Evolutionary conservation across 352 stramenopile genomes (phyloP).

Genomic region (Halophytophthora batemanensis): DNA sequence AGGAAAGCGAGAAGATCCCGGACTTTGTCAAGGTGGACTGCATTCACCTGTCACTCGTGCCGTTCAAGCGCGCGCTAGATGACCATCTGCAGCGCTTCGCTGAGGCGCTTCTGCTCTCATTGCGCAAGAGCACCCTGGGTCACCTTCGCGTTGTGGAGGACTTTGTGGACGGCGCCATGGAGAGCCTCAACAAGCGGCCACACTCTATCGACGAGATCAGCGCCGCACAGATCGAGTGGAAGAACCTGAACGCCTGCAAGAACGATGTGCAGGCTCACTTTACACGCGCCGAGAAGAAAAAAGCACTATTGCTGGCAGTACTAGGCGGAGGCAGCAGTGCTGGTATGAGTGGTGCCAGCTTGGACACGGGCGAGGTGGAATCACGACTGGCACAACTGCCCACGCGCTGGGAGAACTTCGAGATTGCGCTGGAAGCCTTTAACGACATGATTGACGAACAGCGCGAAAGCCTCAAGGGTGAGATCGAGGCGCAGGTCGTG

Average conservation of each 20-base stretch:
- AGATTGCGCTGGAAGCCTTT: conserved; percentile 92
- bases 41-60: conserved; percentile 78
- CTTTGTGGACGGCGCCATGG: conserved; percentile 87
- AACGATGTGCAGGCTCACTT: conserved; percentile 54
- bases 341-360: conserved; percentile 30
- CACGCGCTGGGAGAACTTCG: conserved; percentile 92
- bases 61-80: conserved; percentile 88
- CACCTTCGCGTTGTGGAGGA: conserved; percentile 85
- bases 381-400: conserved; percentile 70
- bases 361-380: conserved; percentile 82
- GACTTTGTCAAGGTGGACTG: conserved; percentile 92
- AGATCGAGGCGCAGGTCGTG: conserved; percentile 87
- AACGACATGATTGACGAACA: conserved; percentile 96
- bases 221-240: conserved; percentile 88
- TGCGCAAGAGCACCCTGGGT: conserved; percentile 78
- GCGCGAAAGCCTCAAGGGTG: conserved; percentile 86
- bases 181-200: conserved; percentile 84
- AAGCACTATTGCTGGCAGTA: conserved; percentile 68
- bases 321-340: conserved; percentile 25
- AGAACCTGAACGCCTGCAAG: conserved; percentile 78
- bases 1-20: conserved; percentile 91
- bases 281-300: conserved; percentile 82
- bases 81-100: conserved; percentile 85
- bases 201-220: conserved; percentile 93
- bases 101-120: conserved; percentile 79